Evolutionary conservation across 2,329 filamentous ascomycete genomes (phyloP).

Genomic region (Cladosporium cucumerinum): DNA sequence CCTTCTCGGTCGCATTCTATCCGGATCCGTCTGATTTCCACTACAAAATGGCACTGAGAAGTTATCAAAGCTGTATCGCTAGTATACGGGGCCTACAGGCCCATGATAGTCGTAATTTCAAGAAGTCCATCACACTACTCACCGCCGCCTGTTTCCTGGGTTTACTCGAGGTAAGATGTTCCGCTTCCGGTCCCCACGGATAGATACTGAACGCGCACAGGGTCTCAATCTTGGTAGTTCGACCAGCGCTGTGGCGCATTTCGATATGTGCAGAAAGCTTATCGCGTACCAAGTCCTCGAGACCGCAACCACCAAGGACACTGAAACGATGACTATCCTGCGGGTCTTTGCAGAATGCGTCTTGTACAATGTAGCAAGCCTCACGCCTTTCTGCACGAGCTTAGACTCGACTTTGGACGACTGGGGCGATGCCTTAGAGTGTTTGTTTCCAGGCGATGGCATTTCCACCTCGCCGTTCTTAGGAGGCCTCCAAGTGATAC

Average conservation of each 20-base stretch:
- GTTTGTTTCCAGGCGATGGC: slow-evolving; percentile 9
- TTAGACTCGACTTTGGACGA: not conserved
- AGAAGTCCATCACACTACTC: not conserved
- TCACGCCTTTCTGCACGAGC: slow-evolving; percentile 15
- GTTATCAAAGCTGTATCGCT: slow-evolving; percentile 20
- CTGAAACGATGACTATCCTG: slow-evolving; percentile 16
- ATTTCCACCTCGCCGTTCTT: slow-evolving; percentile 19
- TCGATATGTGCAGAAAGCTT: slow-evolving; percentile 21
- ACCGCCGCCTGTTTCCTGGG: not conserved
- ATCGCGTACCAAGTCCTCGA: slow-evolving; percentile 14
- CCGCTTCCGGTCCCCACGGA: not conserved
- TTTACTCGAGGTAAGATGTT: not conserved
- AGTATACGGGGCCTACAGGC: slow-evolving; percentile 2
- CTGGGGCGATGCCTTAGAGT: slow-evolving; percentile 16
- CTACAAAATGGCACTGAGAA: slow-evolving; percentile 18
- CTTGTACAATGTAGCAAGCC: slow-evolving; percentile 19
- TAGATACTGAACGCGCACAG: not conserved
- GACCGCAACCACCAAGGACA: not conserved
- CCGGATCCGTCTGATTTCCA: slow-evolving; percentile 1
- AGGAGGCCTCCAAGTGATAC: slow-evolving; percentile 19
- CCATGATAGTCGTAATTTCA: not conserved
- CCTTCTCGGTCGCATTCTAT: slow-evolving; percentile 17
- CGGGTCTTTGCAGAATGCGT: slow-evolving; percentile 21
- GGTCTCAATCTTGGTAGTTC: slow-evolving; percentile 20
- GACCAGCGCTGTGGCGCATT: slow-evolving; percentile 19